Evolutionary conservation across 78 protist species (phyloP).

Genomic region (Dictyostelium purpureum): DNA sequence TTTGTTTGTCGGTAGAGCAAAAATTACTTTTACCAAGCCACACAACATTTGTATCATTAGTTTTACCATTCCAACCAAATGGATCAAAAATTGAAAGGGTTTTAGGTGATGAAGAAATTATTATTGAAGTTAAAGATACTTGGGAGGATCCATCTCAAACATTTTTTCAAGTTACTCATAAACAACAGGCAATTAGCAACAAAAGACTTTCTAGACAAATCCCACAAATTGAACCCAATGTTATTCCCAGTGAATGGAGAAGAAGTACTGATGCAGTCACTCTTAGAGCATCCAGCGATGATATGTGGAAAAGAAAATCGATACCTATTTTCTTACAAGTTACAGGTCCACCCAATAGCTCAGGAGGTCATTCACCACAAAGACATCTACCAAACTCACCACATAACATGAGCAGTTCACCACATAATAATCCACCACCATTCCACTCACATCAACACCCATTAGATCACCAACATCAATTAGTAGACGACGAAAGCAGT

Average conservation of each 20-base stretch:
- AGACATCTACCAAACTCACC: constrained; percentile 28
- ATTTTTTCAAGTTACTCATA: constrained; percentile 37
- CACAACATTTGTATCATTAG: constrained; percentile 18
- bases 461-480: background rate
- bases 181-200: constrained; percentile 17
- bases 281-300: constrained; percentile 20
- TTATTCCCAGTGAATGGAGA: constrained; percentile 72
- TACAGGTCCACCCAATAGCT: constrained; percentile 25
- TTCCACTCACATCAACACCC: background rate
- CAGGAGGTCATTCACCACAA: constrained; percentile 33
- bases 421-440: background rate
- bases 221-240: constrained; percentile 13
- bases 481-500: background rate
- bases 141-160: constrained; percentile 77
- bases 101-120: constrained; percentile 50
- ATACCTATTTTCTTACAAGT: constrained; percentile 68
- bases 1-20: constrained; percentile 43
- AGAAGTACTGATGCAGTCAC: constrained; percentile 55
- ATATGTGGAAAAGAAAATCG: constrained; percentile 63
- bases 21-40: constrained; percentile 18
- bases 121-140: constrained; percentile 43
- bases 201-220: constrained; percentile 56
- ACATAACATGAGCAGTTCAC: background rate
- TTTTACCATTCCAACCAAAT: constrained; percentile 46
- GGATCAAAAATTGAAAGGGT: constrained; percentile 57